A percentile compares a stretch with the other conserved stretches of the same genome.
Conservation (phyloP, 352 stramenopile species). For the Phytophthora pseudosyringae region DNA sequence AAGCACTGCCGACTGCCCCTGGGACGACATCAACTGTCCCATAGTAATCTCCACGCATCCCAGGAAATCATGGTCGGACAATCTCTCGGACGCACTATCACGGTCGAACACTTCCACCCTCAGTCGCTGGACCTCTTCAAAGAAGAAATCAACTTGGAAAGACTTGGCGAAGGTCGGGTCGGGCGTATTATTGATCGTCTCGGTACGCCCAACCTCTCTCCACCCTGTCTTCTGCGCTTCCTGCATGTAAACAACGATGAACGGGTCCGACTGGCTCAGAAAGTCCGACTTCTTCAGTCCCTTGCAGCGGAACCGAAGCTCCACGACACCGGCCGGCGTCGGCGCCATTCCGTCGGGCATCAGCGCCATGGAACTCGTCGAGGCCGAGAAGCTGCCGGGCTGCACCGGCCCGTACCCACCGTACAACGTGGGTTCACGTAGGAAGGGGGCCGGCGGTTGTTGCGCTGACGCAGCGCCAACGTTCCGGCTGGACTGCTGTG, state of each 20-base stretch:
- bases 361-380: constrained; percentile 26
- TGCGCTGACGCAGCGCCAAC: constrained; percentile 9
- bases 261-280: constrained; percentile 76
- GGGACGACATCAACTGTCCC: constrained; percentile 74
- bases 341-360: constrained; percentile 32
- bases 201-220: constrained; percentile 78
- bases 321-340: constrained; percentile 64
- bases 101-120: constrained; percentile 84
- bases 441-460: constrained; percentile 22
- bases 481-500: constrained; percentile 20
- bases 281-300: constrained; percentile 76
- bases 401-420: constrained; percentile 57
- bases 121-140: constrained; percentile 84
- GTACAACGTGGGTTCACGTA: constrained; percentile 34
- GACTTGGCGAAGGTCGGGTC: constrained; percentile 75
- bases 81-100: constrained; percentile 65
- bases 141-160: constrained; percentile 80
- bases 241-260: constrained; percentile 78
- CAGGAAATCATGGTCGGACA: constrained; percentile 73
- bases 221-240: constrained; percentile 51
- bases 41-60: constrained; percentile 82
- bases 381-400: constrained; percentile 25
- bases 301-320: constrained; percentile 74
- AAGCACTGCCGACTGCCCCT: constrained; percentile 65
- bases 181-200: constrained; percentile 73